These are phyloP conservation scores for Adansonia madagascariensis DNA, from an alignment of 441 rosid species.

Conservation along the genomic window DNA sequence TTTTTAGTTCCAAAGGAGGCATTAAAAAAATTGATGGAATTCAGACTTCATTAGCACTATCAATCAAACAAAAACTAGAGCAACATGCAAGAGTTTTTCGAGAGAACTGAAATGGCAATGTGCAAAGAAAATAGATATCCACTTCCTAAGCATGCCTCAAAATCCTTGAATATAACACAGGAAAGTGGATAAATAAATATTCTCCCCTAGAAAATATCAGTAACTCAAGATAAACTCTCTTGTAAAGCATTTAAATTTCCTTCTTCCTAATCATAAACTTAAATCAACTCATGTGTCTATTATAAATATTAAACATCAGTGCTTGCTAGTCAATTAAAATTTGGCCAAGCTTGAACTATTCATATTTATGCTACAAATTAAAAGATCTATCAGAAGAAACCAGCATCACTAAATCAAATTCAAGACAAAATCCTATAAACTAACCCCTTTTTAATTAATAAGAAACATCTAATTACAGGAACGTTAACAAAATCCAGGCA, in stretches of 20 bases:
- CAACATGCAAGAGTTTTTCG: neutral
- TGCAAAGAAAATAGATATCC: neutral
- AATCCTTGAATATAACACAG: slow-evolving; percentile 12
- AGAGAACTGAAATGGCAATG: slow-evolving; percentile 2
- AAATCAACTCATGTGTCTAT: neutral
- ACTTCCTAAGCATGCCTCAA: neutral
- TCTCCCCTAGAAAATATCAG: slow-evolving; percentile 3
- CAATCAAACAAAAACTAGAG: neutral
- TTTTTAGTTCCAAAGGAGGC: neutral
- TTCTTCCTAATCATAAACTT: neutral
- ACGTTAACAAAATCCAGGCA: neutral
- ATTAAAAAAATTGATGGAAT: neutral
- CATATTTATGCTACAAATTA: neutral
- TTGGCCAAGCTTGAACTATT: neutral
- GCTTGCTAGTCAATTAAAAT: neutral
- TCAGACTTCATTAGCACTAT: slow-evolving; percentile 5
- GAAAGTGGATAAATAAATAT: slow-evolving; percentile 2
- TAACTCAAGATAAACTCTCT: slow-evolving; percentile 10
- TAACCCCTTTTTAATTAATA: neutral
- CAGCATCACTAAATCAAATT: neutral
- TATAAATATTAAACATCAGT: neutral
- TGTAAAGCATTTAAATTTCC: neutral
- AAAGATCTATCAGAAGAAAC: neutral
- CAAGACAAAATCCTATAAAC: slow-evolving; percentile 3
- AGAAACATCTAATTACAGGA: slow-evolving; percentile 5